Evolutionary conservation across 2,329 filamentous ascomycete genomes (phyloP).

Genomic region (Botrytis galanthina): DNA sequence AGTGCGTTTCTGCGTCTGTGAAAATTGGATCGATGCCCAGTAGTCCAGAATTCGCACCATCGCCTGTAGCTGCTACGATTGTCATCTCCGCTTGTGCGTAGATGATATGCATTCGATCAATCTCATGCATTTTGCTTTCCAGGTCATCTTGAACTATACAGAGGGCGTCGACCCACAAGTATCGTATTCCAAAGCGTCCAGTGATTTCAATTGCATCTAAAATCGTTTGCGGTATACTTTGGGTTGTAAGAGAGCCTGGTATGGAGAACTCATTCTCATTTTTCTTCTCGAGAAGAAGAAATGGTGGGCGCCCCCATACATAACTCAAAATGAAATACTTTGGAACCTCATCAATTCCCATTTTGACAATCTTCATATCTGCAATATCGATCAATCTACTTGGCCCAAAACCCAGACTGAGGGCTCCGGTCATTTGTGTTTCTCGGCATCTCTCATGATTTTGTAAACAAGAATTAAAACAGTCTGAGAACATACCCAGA

Average conservation of each 20-base stretch:
- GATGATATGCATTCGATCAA: conserved; percentile 21
- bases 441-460: conserved; percentile 1
- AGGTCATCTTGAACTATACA: conserved; percentile 27
- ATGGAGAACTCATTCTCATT: neutral
- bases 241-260: neutral
- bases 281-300: conserved; percentile 4
- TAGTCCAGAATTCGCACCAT: neutral
- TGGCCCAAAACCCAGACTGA: neutral
- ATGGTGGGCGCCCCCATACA: conserved; percentile 23
- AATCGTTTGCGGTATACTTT: conserved; percentile 17
- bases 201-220: conserved; percentile 22
- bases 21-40: neutral
- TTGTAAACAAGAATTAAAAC: neutral
- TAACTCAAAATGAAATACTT: conserved; percentile 24
- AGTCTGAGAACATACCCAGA: neutral
- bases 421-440: neutral
- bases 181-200: conserved; percentile 17
- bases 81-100: conserved; percentile 19
- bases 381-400: conserved; percentile 2
- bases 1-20: neutral
- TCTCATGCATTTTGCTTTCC: conserved; percentile 18
- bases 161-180: conserved; percentile 27
- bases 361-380: neutral
- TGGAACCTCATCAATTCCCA: neutral
- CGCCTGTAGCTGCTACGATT: conserved; percentile 16